These are phyloP conservation scores for Saprolegnia parasitica DNA, from an alignment of 352 stramenopile species.

Conservation along the genomic window DNA sequence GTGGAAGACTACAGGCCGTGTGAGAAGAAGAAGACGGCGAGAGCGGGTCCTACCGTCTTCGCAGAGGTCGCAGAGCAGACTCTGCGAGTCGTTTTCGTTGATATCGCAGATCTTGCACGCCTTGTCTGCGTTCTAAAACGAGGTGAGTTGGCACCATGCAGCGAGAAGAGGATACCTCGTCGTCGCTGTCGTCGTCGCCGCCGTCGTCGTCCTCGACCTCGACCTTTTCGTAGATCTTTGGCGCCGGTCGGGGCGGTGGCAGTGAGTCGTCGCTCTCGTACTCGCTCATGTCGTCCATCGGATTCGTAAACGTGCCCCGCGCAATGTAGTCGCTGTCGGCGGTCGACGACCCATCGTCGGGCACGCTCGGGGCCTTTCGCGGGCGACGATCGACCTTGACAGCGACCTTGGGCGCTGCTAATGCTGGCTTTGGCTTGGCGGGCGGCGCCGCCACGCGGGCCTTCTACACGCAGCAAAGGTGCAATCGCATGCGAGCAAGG, in stretches of 20 bases:
- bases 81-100: conserved; percentile 16
- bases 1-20: conserved; percentile 18
- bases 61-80: conserved; percentile 21
- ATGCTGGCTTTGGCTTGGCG: not conserved
- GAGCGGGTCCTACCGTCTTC: conserved; percentile 9
- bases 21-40: too few relatives aligned
- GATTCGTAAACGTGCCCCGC: conserved; percentile 9
- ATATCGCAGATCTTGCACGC: conserved; percentile 9
- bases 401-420: not conserved
- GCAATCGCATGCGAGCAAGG: too few relatives aligned
- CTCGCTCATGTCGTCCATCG: conserved; percentile 30
- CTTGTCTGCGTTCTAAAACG: not conserved
- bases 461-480: not conserved
- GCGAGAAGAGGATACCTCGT: not conserved
- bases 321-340: conserved; percentile 24
- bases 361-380: not conserved
- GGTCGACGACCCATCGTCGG: conserved; percentile 7
- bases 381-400: not conserved
- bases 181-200: conserved; percentile 19
- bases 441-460: not conserved
- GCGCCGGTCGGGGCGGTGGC: not conserved
- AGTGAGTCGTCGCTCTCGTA: conserved; percentile 21
- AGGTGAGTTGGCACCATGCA: not conserved
- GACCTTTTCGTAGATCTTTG: not conserved
- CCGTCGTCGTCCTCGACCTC: not conserved